These are phyloP conservation scores for Rhododendron mucronatum DNA, from an alignment of 148 eudicot species.

Conservation along the genomic window DNA sequence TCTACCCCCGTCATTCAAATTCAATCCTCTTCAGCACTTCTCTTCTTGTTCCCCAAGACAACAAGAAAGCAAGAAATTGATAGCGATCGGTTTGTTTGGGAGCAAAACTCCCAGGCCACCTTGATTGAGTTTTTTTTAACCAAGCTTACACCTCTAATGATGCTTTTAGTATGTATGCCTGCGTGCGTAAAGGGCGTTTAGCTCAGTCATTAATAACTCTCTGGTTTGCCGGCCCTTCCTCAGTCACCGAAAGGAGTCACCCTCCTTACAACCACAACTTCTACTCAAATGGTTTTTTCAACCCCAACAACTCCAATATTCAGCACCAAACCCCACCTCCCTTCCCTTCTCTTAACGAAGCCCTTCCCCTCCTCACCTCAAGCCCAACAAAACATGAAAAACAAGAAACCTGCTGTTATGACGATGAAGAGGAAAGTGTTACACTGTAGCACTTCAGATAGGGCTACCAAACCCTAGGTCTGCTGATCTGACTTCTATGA, in stretches of 20 bases:
- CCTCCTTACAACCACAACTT: not conserved
- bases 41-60: not conserved
- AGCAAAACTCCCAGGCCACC: too few relatives aligned
- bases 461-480: slow-evolving; percentile 92
- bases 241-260: too few relatives aligned
- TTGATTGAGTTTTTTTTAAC: too few relatives aligned
- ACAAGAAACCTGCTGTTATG: slow-evolving; percentile 14
- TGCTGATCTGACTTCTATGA: slow-evolving; percentile 51
- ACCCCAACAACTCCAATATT: not conserved
- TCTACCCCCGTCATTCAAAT: slow-evolving; percentile 42
- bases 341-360: slow-evolving; percentile 49
- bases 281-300: slow-evolving; percentile 9
- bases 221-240: too few relatives aligned
- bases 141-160: too few relatives aligned
- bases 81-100: too few relatives aligned
- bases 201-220: too few relatives aligned
- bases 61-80: too few relatives aligned
- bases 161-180: too few relatives aligned
- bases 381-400: slow-evolving; percentile 26
- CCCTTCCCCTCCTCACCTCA: slow-evolving; percentile 51
- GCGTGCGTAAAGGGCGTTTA: too few relatives aligned
- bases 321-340: slow-evolving; percentile 26
- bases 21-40: slow-evolving; percentile 26
- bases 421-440: slow-evolving; percentile 32
- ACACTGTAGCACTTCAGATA: slow-evolving; percentile 62